Conservation (phyloP, 2,329 filamentous ascomycete genomes). For the Dactylella cylindrospora region DNA sequence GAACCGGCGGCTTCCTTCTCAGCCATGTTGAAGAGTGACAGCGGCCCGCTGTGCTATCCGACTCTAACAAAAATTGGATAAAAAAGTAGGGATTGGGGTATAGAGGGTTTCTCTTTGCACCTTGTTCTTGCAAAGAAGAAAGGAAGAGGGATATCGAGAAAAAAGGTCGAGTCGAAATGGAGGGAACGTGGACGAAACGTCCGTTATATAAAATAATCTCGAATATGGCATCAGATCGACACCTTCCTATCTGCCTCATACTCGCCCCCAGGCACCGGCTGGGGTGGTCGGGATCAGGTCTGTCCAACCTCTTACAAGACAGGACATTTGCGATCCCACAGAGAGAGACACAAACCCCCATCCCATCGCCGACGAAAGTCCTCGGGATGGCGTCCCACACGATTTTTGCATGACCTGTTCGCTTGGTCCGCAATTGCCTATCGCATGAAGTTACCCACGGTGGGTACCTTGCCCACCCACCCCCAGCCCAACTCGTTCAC, state of each 20-base stretch:
- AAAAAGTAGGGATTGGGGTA: slow-evolving; percentile 10
- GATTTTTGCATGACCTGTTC: slow-evolving; percentile 2
- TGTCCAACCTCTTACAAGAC: slow-evolving; percentile 27
- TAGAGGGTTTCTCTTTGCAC: too few relatives aligned
- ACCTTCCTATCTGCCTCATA: slow-evolving; percentile 17
- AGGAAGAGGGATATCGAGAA: background rate
- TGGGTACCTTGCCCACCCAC: slow-evolving; percentile 14
- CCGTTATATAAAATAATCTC: slow-evolving; percentile 28
- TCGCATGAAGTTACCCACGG: slow-evolving; percentile 17
- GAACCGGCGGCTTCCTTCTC: slow-evolving; percentile 2
- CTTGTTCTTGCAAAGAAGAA: too few relatives aligned
- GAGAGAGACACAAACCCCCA: slow-evolving; percentile 15
- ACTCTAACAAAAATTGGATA: background rate
- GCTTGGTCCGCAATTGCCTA: slow-evolving; percentile 31
- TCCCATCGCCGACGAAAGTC: slow-evolving; percentile 29
- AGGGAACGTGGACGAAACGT: slow-evolving; percentile 5
- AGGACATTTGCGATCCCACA: too few relatives aligned
- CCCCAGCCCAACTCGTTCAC: too few relatives aligned
- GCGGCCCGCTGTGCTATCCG: too few relatives aligned
- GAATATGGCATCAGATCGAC: slow-evolving; percentile 23
- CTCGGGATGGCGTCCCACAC: slow-evolving; percentile 15
- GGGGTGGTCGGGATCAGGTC: background rate
- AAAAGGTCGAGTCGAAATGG: background rate
- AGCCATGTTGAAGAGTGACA: too few relatives aligned
- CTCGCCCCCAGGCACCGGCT: slow-evolving; percentile 5